Evolutionary conservation across 2,329 filamentous ascomycete species (phyloP), one percentile per base, ranked within the genome.

Genomic region (Phaeophleospora eucalypticola): DNA sequence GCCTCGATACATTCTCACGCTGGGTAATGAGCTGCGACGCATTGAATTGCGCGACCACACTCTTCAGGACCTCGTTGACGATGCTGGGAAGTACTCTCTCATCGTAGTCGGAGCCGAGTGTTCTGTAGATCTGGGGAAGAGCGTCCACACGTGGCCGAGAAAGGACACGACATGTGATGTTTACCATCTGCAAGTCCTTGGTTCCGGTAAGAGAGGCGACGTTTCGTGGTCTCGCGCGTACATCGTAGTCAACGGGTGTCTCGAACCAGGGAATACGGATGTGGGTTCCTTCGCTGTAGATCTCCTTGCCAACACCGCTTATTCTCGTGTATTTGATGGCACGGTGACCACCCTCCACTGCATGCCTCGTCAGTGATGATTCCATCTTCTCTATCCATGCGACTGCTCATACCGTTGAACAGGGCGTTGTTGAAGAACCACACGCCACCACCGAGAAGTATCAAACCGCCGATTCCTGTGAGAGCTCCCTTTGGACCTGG

Each of bases 141-240:
- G 90, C 87, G 57, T 87, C 83, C 64, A 98, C 76, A 48, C 89
- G 83, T 46, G 93, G 93, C 61, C 89, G 80, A 49, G 91, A 96
- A 43, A 98, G 87, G 49, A 98, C 93, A 87, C 93, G 91, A 73
- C 93, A 98, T 66, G 91, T 98, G 68, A 98, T 97, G 81, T 98
- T 98, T 67, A 97, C 93, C 93, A 98, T 98, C 77, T 98, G 93
- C 72, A 98, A 76, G 73, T 98, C 93, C 79, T 98, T 98, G 66
- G 93, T 98, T 61, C 93, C 93, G 50, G 93, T 98, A 58, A 98
- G 81, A 58, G 93, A 97, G 58, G 93, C 87, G 61, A 98, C 90
- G 65, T 95, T 96, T 68, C 93, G 84, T 63, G 93, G 93, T 78
- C 91, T 96, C 51, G 93, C 93, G 73, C 93, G 91, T 61, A 98